Evolutionary conservation across 768 basidiomycete species (phyloP), one percentile per base, ranked within the genome.

Genomic region (Lentinula guzmanii): DNA sequence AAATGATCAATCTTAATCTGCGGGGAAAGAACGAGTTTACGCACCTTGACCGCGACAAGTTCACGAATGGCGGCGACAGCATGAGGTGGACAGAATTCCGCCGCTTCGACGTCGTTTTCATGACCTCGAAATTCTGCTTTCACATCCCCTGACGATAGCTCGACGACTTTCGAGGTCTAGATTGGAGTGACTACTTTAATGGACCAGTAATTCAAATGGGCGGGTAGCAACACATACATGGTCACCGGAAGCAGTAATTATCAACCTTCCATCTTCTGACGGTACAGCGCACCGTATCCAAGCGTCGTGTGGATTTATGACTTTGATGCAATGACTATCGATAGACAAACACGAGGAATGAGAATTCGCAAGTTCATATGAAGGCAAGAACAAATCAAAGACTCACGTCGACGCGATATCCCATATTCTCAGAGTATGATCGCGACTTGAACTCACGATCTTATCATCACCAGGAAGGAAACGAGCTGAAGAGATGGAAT

Each of bases 71-170:
- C 79, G 11, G 79, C 70, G 65, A 86, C 83, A 5, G 86, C 78
- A 8, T 75, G 71, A 7, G 79, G 70, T 1, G 89, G 89, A 33
- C 85, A 87, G 65, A 90, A 90, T n/a, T 78, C 79, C 5, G 83
- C 86, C 15, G 76, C 76, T 66, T 90, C 89, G 10, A 91, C 78
- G 28, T 84, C 82, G 70, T 90, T 82, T 42, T 89, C 88, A 66
- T 91, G 90, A 0, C 89, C 89, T 42, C 88, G 74, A 65, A 91
- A 75, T 60, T 88, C 88, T 64, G 79, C 72, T 70, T 87, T 89
- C 33, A 80, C 79, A 65, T 85, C 82, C 31, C 87, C 89, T 5
- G 80, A 77, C 53, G 81, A 69, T 0, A 82, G 74, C 52, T 90
- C 86, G 75, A 81, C 82, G 64, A 90, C 70, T 41, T 83, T 77